phyloP scores from a whole-genome alignment of 352 stramenopile species.

The Globisporangium lucens region DNA sequence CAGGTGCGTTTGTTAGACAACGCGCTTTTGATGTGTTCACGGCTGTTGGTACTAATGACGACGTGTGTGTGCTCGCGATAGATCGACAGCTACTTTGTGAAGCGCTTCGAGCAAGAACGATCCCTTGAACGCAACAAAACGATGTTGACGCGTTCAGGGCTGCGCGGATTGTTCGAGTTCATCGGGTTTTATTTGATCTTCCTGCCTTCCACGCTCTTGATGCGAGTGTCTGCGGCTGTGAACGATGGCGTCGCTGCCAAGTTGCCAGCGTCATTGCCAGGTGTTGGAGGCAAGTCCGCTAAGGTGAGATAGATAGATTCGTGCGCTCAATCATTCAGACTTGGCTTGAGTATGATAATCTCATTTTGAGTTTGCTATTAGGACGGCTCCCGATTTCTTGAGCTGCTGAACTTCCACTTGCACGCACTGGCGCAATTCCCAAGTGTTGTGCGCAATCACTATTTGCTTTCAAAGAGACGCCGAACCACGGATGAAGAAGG shows the following conservation, averaged over 20 bases:
- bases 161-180: slow-evolving; percentile 1
- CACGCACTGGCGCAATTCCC: slow-evolving; percentile 28
- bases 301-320: slow-evolving; percentile 22
- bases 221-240: slow-evolving; percentile 19
- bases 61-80: neutral
- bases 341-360: neutral
- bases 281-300: slow-evolving; percentile 28
- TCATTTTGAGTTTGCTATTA: slow-evolving; percentile 9
- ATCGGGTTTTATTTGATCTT: slow-evolving; percentile 26
- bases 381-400: slow-evolving; percentile 42
- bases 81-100: slow-evolving; percentile 16
- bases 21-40: no score
- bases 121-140: neutral
- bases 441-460: slow-evolving; percentile 23
- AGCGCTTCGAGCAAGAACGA: neutral
- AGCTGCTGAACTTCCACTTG: slow-evolving; percentile 31
- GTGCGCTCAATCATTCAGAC: neutral
- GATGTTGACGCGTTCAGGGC: neutral
- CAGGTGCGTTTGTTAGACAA: slow-evolving; percentile 9
- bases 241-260: slow-evolving; percentile 14
- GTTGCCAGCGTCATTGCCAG: slow-evolving; percentile 22
- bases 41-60: neutral
- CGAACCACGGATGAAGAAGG: slow-evolving; percentile 31
- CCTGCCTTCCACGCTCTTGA: slow-evolving; percentile 20
- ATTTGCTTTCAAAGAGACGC: slow-evolving; percentile 20